Conservation (phyloP, 345 rosid species). For the Linum usitatissimum region DNA sequence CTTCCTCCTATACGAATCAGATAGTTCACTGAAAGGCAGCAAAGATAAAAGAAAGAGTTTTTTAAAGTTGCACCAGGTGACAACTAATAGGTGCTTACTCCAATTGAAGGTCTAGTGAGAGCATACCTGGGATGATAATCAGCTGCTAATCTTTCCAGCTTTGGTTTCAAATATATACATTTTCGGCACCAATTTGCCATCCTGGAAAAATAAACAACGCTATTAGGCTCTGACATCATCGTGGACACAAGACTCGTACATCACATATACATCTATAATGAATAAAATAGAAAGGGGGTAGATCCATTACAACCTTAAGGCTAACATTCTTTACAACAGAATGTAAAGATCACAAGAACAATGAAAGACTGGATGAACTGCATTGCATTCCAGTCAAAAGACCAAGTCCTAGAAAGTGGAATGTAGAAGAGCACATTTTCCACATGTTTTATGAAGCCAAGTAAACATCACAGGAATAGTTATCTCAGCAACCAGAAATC, state of each 20-base stretch:
- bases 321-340: too few relatives aligned
- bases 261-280: neutral
- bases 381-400: neutral
- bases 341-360: neutral
- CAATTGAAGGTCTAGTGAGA: neutral
- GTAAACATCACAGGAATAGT: too few relatives aligned
- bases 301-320: too few relatives aligned
- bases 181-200: slow-evolving; percentile 97
- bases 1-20: too few relatives aligned
- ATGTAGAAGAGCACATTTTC: neutral
- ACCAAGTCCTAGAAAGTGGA: neutral
- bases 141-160: slow-evolving; percentile 83
- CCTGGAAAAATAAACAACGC: slow-evolving; percentile 43
- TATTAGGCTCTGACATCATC: slow-evolving; percentile 11
- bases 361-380: neutral
- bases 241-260: neutral
- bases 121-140: slow-evolving; percentile 72
- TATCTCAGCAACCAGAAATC: neutral
- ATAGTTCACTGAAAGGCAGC: neutral
- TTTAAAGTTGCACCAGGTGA: neutral
- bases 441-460: neutral
- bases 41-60: too few relatives aligned
- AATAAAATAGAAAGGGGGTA: too few relatives aligned
- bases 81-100: neutral
- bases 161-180: slow-evolving; percentile 76